Percentiles rank a stretch among this genome's conserved stretches.
These are phyloP conservation scores for Candida labiduridarum DNA, from an alignment of 1,139 yeast species.

Conservation along the genomic window DNA sequence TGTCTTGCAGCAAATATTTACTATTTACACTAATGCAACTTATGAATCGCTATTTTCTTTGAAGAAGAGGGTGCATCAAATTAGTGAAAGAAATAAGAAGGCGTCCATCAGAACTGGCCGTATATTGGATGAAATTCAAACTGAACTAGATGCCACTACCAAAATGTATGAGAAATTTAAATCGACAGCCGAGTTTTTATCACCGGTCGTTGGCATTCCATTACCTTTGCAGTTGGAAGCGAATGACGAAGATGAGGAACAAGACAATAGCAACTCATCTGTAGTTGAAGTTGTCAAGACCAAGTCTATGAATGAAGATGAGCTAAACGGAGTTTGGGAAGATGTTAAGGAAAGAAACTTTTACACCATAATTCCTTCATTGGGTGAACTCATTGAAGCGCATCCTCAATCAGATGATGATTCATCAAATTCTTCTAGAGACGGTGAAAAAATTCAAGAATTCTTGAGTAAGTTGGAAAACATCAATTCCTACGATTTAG, in stretches of 20 bases:
- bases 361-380: conserved; percentile 46
- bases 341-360: conserved; percentile 63
- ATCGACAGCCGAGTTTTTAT: conserved; percentile 45
- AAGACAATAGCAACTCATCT: conserved; percentile 18
- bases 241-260: conserved; percentile 17
- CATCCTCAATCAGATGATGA: conserved; percentile 11
- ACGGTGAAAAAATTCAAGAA: conserved; percentile 48
- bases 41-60: conserved; percentile 37
- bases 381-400: conserved; percentile 34
- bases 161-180: conserved; percentile 49
- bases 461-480: conserved; percentile 50
- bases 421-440: conserved; percentile 17
- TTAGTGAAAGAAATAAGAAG: conserved; percentile 46
- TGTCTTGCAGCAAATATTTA: conserved; percentile 36
- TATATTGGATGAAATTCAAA: conserved; percentile 53
- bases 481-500: conserved; percentile 53
- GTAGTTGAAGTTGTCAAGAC: conserved; percentile 28
- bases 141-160: conserved; percentile 40
- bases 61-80: conserved; percentile 35
- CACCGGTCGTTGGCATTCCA: conserved; percentile 38
- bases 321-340: conserved; percentile 56
- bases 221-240: conserved; percentile 30
- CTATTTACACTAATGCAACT: conserved; percentile 50
- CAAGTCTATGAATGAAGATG: conserved; percentile 30
- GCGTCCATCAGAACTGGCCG: conserved; percentile 71